These are phyloP conservation scores for Lolium perenne DNA, from an alignment of 176 grass and related monocot genomes.

Conservation along the genomic window DNA sequence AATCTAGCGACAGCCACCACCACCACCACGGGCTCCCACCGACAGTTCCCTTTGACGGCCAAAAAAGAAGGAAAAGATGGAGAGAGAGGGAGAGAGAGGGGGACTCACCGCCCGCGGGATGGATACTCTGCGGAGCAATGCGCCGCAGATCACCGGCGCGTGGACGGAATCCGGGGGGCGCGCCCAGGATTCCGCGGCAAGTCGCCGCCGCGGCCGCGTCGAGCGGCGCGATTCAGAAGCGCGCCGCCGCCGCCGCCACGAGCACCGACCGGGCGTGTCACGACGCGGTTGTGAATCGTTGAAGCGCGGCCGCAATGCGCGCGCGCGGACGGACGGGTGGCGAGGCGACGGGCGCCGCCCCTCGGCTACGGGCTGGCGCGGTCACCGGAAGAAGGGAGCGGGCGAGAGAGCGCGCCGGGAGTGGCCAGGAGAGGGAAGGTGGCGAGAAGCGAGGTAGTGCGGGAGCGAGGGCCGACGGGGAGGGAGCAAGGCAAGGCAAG, in stretches of 20 bases:
- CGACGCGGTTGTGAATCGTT: not conserved
- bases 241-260: not conserved
- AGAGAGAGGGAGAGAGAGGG: not conserved
- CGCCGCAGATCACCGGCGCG: constrained; percentile 39
- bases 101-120: not conserved
- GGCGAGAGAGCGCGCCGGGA: no score
- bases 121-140: not conserved
- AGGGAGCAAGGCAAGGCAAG: no score
- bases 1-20: constrained; percentile 39
- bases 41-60: constrained; percentile 20
- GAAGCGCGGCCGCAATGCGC: constrained; percentile 22
- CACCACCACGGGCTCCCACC: constrained; percentile 22
- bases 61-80: not conserved
- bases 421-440: not conserved
- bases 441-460: no score
- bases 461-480: no score
- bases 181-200: not conserved
- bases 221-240: not conserved
- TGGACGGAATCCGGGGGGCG: constrained; percentile 26
- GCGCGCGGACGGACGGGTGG: not conserved
- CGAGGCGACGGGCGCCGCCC: not conserved
- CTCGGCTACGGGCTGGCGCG: not conserved
- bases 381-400: not conserved
- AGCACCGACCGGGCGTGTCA: not conserved
- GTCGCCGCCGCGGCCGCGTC: not conserved